Evolutionary conservation across 1,284 basidiomycete genomes (phyloP).

Genomic region (Moesziomyces sp.): DNA sequence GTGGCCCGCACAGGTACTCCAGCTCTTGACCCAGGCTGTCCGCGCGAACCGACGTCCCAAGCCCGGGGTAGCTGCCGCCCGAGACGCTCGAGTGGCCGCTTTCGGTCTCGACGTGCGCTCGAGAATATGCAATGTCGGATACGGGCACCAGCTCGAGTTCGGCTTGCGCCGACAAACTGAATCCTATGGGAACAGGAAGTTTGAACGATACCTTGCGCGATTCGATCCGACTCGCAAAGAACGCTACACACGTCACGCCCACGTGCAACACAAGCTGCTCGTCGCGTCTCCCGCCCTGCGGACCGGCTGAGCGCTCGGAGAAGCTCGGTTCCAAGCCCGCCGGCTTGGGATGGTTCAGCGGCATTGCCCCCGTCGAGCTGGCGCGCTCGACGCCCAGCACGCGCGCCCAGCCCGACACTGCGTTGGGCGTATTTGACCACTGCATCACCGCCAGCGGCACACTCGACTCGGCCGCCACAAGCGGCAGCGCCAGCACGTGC

Average conservation of each 20-base stretch:
- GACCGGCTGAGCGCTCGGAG: neutral
- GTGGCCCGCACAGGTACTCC: constrained; percentile 45
- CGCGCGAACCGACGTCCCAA: neutral
- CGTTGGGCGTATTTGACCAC: constrained; percentile 50
- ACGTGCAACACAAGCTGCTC: constrained; percentile 32
- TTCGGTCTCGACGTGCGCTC: neutral
- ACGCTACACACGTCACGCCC: constrained; percentile 37
- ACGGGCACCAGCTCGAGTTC: constrained; percentile 36
- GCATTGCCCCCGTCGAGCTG: constrained; percentile 13
- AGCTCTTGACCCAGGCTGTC: constrained; percentile 26
- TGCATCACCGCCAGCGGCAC: constrained; percentile 43
- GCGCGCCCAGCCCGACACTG: constrained; percentile 47
- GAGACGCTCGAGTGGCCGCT: neutral
- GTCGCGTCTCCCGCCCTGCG: neutral
- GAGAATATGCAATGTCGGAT: constrained; percentile 3
- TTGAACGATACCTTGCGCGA: constrained; percentile 31
- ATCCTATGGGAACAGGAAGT: constrained; percentile 16
- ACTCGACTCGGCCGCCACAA: constrained; percentile 22
- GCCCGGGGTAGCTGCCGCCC: constrained; percentile 7
- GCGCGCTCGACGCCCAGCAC: constrained; percentile 48
- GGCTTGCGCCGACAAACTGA: constrained; percentile 22
- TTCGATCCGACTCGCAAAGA: constrained; percentile 42
- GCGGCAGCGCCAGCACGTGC: constrained; percentile 39
- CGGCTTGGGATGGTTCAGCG: constrained; percentile 18
- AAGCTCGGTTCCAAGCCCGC: neutral